A percentile compares a stretch with the other conserved stretches of the same genome.
Conservation (phyloP, 305 asterid genomes). For the Solanum aculeatissimum region DNA sequence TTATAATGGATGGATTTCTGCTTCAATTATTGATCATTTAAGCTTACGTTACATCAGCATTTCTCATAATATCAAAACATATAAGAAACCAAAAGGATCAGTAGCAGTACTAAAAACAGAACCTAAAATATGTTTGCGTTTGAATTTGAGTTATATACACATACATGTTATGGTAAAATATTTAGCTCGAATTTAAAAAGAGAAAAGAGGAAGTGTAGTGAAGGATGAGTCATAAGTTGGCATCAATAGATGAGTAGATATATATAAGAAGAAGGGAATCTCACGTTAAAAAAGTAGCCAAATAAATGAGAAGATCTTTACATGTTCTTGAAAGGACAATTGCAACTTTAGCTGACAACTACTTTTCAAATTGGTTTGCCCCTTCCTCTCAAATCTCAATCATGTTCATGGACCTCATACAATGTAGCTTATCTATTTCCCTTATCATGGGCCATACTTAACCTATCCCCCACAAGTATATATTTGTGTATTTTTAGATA, state of each 20-base stretch:
- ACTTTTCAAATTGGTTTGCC: neutral
- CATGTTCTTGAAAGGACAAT: slow-evolving; percentile 15
- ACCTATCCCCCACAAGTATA: neutral
- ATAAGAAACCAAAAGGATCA: neutral
- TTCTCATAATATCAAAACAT: neutral
- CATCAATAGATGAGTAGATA: neutral
- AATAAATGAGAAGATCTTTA: slow-evolving; percentile 6
- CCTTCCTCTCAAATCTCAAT: neutral
- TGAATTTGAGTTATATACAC: neutral
- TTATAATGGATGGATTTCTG: neutral
- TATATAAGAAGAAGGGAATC: slow-evolving; percentile 10
- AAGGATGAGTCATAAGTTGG: slow-evolving; percentile 18
- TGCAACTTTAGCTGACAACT: neutral
- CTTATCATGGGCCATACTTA: neutral
- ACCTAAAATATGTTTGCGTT: neutral
- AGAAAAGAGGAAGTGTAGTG: slow-evolving; percentile 1
- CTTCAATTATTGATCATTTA: slow-evolving; percentile 1
- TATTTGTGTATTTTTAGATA: neutral
- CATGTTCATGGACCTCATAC: neutral
- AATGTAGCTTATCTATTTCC: neutral
- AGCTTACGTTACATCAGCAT: neutral
- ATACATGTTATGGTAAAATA: no score
- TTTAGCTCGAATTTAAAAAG: neutral
- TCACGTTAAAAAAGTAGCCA: slow-evolving; percentile 11
- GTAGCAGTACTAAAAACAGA: neutral